A percentile compares a stretch with the other conserved stretches of the same genome.
Conservation (phyloP, 192 early-diverging fungal species). For the Phlyctochytrium arcticum region DNA sequence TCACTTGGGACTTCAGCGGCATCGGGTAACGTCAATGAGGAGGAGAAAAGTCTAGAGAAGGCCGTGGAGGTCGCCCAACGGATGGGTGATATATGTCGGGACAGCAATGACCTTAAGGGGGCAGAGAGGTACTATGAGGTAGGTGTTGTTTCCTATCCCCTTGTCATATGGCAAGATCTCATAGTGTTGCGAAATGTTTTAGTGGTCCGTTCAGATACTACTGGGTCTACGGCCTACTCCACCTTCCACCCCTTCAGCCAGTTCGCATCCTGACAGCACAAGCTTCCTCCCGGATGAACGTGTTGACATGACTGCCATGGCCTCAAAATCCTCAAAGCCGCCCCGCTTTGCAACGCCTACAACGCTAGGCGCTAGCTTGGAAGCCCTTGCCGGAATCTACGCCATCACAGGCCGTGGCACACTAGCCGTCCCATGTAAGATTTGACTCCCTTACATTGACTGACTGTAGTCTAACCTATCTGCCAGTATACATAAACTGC, state of each 20-base stretch:
- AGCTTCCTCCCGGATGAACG: background rate
- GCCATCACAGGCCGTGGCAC: background rate
- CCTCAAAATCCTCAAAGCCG: background rate
- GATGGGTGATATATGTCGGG: conserved; percentile 9
- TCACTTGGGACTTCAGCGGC: no score
- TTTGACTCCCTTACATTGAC: background rate
- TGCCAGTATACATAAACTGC: conserved; percentile 15
- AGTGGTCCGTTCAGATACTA: conserved; percentile 14
- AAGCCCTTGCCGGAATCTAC: conserved; percentile 17
- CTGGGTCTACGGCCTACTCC: background rate
- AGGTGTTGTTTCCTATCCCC: no score
- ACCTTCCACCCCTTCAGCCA: background rate
- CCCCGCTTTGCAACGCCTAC: conserved; percentile 8
- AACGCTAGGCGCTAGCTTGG: conserved; percentile 12
- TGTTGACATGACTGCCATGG: background rate
- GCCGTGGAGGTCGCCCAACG: conserved; percentile 18
- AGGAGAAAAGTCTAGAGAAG: conserved; percentile 3
- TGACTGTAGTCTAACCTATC: background rate
- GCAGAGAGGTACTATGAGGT: conserved; percentile 16
- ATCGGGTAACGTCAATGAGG: background rate
- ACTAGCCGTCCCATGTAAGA: background rate
- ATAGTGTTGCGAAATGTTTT: no score
- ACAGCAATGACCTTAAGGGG: background rate
- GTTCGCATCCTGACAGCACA: background rate
- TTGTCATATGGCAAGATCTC: no score